Conservation (phyloP, 805 yeast genomes). For the Candida odintsovae region DNA sequence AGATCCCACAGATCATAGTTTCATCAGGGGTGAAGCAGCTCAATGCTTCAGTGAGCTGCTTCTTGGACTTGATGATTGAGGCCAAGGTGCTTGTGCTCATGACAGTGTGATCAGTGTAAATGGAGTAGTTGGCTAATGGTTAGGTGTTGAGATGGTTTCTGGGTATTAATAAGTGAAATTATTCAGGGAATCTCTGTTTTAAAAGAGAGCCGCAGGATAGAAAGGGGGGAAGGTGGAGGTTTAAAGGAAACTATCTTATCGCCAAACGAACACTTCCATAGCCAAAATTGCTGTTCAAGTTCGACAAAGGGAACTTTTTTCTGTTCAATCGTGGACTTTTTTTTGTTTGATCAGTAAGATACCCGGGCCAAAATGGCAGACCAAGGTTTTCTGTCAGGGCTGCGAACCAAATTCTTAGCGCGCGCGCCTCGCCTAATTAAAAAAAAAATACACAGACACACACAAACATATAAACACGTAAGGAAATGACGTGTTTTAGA, state of each 20-base stretch:
- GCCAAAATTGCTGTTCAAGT: neutral
- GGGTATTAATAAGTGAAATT: neutral
- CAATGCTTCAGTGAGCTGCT: slow-evolving; percentile 8
- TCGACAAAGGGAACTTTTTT: neutral
- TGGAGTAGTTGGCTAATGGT: neutral
- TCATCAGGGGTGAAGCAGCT: slow-evolving; percentile 15
- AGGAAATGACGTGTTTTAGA: neutral
- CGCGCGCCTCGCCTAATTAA: neutral
- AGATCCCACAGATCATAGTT: slow-evolving; percentile 32
- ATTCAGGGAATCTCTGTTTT: neutral
- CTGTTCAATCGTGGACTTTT: neutral
- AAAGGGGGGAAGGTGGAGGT: neutral
- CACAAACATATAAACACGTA: no score
- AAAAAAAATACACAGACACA: no score
- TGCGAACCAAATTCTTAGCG: neutral
- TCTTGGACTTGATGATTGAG: slow-evolving; percentile 8
- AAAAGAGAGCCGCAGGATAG: neutral
- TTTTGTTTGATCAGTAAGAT: neutral
- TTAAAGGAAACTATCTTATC: neutral
- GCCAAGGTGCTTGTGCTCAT: neutral
- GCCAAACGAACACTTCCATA: neutral
- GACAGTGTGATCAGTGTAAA: neutral
- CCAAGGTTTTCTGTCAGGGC: no score
- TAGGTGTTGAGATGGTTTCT: neutral
- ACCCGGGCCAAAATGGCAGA: neutral